These are phyloP conservation scores for Gossypioides kirkii DNA, from an alignment of 345 rosid species.

Conservation along the genomic window DNA sequence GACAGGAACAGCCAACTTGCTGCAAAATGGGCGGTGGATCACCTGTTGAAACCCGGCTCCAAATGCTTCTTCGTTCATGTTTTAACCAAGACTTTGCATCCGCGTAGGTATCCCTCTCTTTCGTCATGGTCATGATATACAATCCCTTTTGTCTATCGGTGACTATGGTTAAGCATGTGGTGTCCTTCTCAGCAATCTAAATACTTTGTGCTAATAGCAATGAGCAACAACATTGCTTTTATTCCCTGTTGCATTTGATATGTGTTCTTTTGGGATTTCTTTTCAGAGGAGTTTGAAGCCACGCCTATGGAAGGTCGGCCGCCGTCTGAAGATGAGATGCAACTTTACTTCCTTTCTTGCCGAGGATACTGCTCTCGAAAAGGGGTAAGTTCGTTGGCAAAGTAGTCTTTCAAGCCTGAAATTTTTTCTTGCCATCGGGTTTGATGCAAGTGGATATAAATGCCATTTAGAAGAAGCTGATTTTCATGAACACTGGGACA, in stretches of 20 bases:
- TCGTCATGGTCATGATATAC: constrained; percentile 2
- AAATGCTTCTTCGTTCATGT: constrained; percentile 44
- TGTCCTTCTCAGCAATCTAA: neutral
- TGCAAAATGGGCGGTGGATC: constrained; percentile 50
- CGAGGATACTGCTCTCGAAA: constrained; percentile 66
- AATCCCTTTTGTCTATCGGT: neutral
- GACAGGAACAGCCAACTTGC: constrained; percentile 56
- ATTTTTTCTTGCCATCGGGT: neutral
- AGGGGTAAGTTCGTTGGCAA: constrained; percentile 42
- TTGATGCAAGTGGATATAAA: neutral
- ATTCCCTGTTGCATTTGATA: neutral
- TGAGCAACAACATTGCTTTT: neutral
- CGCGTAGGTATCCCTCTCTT: constrained; percentile 22
- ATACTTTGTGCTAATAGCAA: neutral
- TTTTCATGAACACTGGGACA: neutral
- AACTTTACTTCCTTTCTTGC: constrained; percentile 56
- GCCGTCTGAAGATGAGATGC: constrained; percentile 45
- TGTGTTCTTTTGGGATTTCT: neutral
- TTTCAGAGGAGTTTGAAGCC: constrained; percentile 26
- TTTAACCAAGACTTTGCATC: constrained; percentile 18
- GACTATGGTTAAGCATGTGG: neutral
- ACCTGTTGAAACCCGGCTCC: constrained; percentile 22
- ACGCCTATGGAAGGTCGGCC: constrained; percentile 35
- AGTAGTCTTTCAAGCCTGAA: neutral
- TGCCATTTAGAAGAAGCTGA: constrained; percentile 20